Evolutionary conservation across 768 basidiomycete species (phyloP), one percentile per base, ranked within the genome.

Genomic region (Russula brevipes): DNA sequence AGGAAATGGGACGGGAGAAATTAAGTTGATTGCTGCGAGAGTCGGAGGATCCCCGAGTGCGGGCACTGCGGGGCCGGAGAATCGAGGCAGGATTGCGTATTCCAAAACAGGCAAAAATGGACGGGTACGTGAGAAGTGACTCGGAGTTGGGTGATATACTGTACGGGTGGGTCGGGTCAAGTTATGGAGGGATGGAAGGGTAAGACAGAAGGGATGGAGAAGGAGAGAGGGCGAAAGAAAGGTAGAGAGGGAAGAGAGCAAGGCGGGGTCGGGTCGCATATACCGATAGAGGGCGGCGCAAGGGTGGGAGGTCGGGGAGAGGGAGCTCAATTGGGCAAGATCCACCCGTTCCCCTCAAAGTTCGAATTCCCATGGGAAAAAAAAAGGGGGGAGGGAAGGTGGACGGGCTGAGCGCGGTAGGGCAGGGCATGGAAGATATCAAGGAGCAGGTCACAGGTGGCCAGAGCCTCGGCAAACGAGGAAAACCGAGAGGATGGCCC

Each of bases 351-450:
- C 57, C 59, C 57, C 60, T 65, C 64, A 41, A 59, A 56, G 64
- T 62, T 63, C 54, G 67, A 63, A 68, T 66, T 68, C 64, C 41
- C 67, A 68, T 68, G 67, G 47, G 67, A 68, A 68, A 64, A 64
- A 63, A 64, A 68, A 41, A 46, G 54, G 67, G 64, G 55, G 56
- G 59, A 57, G 63, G 44, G 52, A 53, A 59, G 54, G 59, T 36
- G 65, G 66, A 66, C 56, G 55, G 52, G 55, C 59, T 35, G 65
- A 66, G 60, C 54, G 57, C 54, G 42, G 61, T 41, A 52, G 52
- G 38, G 41, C 12, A 42, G 11, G 41, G 45, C 35, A 59, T 49
- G 51, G 51, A 64, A 45, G 53, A 50, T 42, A 52, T 36, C 51
- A 36, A 47, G 33, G 36, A 52, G 51, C 45, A 49, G 57, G 63